These are phyloP conservation scores for Fusarium floridanum DNA, from an alignment of 2,329 filamentous ascomycete species.

Conservation along the genomic window DNA sequence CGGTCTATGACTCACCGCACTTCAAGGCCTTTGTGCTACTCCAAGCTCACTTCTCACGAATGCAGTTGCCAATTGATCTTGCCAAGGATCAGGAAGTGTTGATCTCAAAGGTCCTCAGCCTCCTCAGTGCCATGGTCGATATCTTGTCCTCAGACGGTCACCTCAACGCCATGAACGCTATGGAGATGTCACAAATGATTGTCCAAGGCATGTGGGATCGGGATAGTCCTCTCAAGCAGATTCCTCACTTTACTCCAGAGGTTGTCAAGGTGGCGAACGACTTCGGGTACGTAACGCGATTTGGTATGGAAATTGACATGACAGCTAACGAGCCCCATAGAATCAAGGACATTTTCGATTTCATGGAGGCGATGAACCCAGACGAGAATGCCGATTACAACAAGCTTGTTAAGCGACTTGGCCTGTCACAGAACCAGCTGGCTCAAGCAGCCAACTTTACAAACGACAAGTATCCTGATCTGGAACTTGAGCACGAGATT, in stretches of 20 bases:
- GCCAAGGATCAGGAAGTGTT: conserved; percentile 96
- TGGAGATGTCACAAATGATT: conserved; percentile 99
- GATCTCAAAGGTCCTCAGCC: conserved; percentile 84
- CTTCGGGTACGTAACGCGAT: conserved; percentile 69
- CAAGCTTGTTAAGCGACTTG: conserved; percentile 81
- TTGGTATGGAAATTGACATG: background rate
- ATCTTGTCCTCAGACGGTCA: conserved; percentile 96
- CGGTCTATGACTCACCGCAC: conserved; percentile 90
- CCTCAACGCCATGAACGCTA: conserved; percentile 96
- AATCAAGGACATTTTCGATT: conserved; percentile 95
- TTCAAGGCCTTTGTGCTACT: conserved; percentile 99
- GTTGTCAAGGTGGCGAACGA: conserved; percentile 86
- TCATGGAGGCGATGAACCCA: conserved; percentile 99
- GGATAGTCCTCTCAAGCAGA: conserved; percentile 96
- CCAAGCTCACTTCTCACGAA: conserved; percentile 96
- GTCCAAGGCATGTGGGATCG: conserved; percentile 99
- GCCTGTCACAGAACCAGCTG: conserved; percentile 84
- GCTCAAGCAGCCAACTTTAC: conserved; percentile 93
- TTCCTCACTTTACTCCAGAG: conserved; percentile 90
- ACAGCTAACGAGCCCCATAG: conserved; percentile 59
- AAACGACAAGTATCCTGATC: conserved; percentile 94
- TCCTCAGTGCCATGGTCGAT: conserved; percentile 93
- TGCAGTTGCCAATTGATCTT: conserved; percentile 95
- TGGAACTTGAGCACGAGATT: conserved; percentile 90
- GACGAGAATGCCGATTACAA: conserved; percentile 89